These are phyloP conservation scores for Trebouxia sp. DNA, from an alignment of 139 green algal species.

Conservation along the genomic window DNA sequence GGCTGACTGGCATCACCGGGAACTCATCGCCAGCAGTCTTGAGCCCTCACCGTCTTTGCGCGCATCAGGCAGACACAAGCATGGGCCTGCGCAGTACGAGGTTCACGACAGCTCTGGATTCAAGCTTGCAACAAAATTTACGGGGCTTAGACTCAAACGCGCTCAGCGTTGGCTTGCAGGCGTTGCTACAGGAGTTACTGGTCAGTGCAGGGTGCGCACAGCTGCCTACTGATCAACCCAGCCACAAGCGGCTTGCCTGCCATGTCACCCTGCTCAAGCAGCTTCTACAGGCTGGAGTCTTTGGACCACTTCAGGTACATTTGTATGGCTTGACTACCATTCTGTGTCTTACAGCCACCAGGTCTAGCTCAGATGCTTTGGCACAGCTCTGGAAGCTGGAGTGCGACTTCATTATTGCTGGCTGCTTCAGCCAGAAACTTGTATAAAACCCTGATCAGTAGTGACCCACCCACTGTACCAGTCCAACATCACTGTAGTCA, in stretches of 20 bases:
- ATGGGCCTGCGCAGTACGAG: constrained; percentile 17
- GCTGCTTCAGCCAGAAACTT: too few relatives aligned
- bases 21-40: not conserved
- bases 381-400: too few relatives aligned
- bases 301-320: constrained; percentile 1
- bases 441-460: too few relatives aligned
- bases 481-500: too few relatives aligned
- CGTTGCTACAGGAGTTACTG: not conserved
- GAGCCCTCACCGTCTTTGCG: not conserved
- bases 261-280: constrained; percentile 16
- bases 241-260: constrained; percentile 9
- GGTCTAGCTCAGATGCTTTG: too few relatives aligned
- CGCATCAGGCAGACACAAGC: not conserved
- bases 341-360: not conserved
- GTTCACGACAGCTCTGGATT: not conserved
- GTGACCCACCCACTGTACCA: too few relatives aligned
- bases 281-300: not conserved
- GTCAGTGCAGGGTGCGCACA: not conserved
- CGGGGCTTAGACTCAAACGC: too few relatives aligned
- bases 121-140: too few relatives aligned
- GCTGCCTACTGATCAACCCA: not conserved
- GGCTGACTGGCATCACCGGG: not conserved
- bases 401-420: too few relatives aligned
- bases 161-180: not conserved
- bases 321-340: not conserved